Evolutionary conservation across 1,139 yeast genomes (phyloP).

Genomic region (Scheffersomyces parashehatae): DNA sequence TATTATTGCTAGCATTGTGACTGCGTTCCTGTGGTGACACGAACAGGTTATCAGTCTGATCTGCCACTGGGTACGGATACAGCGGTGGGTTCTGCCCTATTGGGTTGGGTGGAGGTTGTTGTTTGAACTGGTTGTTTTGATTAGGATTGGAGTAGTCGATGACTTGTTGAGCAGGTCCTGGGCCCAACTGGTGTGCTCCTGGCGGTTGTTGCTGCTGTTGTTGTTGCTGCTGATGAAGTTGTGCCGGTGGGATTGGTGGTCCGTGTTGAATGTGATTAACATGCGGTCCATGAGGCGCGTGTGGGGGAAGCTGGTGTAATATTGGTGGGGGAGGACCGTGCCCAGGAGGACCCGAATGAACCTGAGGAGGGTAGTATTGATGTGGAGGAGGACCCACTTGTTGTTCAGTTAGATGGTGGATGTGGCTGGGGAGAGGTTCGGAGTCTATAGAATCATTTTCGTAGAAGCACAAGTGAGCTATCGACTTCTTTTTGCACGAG

Average conservation of each 20-base stretch:
- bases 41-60: too few relatives aligned
- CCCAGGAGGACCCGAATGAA: not conserved
- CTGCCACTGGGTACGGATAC: too few relatives aligned
- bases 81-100: not conserved
- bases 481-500: constrained; percentile 70
- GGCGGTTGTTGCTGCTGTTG: constrained; percentile 4
- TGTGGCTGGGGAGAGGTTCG: constrained; percentile 2
- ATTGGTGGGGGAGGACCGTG: not conserved
- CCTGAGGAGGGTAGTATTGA: constrained; percentile 3
- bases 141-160: constrained; percentile 3
- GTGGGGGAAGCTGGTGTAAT: constrained; percentile 1
- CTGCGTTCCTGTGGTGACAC: too few relatives aligned
- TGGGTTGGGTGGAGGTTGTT: constrained; percentile 1
- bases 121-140: constrained; percentile 3
- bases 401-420: constrained; percentile 10
- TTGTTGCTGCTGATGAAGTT: constrained; percentile 6
- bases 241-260: not conserved
- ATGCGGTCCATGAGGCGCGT: constrained; percentile 1
- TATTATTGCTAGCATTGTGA: not conserved
- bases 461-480: constrained; percentile 70
- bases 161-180: constrained; percentile 4
- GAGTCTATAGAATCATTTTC: constrained; percentile 32
- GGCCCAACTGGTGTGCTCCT: constrained; percentile 2
- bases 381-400: constrained; percentile 7
- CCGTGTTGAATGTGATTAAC: constrained; percentile 1